Evolutionary conservation across 1,284 basidiomycete genomes (phyloP).

Genomic region (Agroathelia rolfsii): DNA sequence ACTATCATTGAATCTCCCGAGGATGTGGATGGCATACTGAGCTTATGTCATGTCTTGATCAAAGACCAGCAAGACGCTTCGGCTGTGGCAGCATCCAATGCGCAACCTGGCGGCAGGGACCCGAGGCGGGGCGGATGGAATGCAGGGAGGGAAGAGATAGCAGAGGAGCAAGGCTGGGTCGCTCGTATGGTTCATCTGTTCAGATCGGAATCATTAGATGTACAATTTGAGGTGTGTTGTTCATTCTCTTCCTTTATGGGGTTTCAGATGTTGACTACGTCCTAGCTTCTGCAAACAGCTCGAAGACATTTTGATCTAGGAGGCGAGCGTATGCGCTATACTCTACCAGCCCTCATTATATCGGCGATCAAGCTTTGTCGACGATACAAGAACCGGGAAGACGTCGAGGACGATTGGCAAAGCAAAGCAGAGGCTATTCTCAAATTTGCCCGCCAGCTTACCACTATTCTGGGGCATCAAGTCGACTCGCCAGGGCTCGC

Average conservation of each 20-base stretch:
- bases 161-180: slow-evolving; percentile 96
- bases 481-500: slow-evolving; percentile 87
- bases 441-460: slow-evolving; percentile 87
- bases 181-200: slow-evolving; percentile 94
- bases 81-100: slow-evolving; percentile 23
- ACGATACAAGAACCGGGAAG: slow-evolving; percentile 73
- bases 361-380: slow-evolving; percentile 84
- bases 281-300: slow-evolving; percentile 79
- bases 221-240: slow-evolving; percentile 74
- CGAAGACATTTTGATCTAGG: slow-evolving; percentile 81
- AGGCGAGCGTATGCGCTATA: slow-evolving; percentile 89
- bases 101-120: slow-evolving; percentile 38
- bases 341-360: slow-evolving; percentile 89
- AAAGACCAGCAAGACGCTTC: slow-evolving; percentile 74
- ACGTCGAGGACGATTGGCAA: slow-evolving; percentile 74
- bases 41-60: slow-evolving; percentile 84
- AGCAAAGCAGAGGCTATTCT: slow-evolving; percentile 74
- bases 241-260: background rate
- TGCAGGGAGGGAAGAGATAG: slow-evolving; percentile 77
- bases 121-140: slow-evolving; percentile 44
- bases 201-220: slow-evolving; percentile 70
- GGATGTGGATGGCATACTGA: slow-evolving; percentile 85
- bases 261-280: slow-evolving; percentile 4
- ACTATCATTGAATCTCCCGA: slow-evolving; percentile 85
- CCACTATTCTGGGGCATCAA: slow-evolving; percentile 81